phyloP scores from a whole-genome alignment of 169 alveolate species.

The Cryptosporidium sp. region DNA sequence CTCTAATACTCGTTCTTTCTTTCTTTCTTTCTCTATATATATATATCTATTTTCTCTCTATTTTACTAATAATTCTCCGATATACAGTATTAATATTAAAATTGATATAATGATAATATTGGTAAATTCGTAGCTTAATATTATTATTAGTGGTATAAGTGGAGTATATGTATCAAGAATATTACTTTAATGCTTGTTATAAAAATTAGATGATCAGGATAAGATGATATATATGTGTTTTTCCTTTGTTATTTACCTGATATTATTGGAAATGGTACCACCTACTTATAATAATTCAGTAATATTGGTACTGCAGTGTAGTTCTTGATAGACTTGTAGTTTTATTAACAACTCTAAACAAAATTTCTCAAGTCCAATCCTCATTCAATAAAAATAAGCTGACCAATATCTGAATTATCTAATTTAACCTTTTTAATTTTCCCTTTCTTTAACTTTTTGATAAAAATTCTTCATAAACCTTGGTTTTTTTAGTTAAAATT shows the following conservation, averaged over 20 bases:
- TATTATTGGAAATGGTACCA: not conserved
- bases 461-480: slow-evolving; percentile 1
- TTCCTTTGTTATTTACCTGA: too few species aligned
- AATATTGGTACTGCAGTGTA: not conserved
- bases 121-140: too few species aligned
- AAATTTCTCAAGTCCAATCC: not conserved
- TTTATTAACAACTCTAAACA: not conserved
- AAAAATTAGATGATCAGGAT: not conserved
- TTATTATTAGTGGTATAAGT: not conserved
- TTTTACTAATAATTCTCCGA: not conserved
- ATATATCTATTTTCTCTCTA: too few species aligned
- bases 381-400: not conserved
- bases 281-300: not conserved
- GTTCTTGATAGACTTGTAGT: not conserved
- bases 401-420: not conserved
- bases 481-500: not conserved
- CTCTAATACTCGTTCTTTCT: too few species aligned
- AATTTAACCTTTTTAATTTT: not conserved
- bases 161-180: not conserved
- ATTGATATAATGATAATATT: too few species aligned
- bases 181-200: too few species aligned
- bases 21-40: too few species aligned
- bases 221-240: too few species aligned
- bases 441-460: not conserved
- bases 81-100: not conserved